These are phyloP conservation scores for Nadsonia commutata DNA, from an alignment of 1,139 yeast species.

Conservation along the genomic window DNA sequence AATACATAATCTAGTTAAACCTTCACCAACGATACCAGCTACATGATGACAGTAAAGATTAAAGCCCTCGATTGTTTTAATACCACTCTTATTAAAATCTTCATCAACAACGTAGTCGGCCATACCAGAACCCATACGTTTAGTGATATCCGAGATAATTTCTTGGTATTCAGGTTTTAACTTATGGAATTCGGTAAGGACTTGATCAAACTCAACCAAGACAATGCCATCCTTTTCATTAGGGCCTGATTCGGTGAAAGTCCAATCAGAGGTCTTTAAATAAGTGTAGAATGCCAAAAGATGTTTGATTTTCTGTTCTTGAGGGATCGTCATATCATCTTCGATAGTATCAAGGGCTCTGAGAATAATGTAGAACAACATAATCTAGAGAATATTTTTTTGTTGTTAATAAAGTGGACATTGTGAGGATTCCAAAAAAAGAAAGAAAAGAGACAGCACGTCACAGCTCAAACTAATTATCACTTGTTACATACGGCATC, in stretches of 20 bases:
- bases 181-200: constrained; percentile 56
- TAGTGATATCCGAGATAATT: constrained; percentile 61
- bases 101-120: constrained; percentile 81
- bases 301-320: constrained; percentile 56
- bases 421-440: too few relatives aligned
- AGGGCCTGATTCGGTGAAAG: constrained; percentile 56
- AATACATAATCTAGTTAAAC: constrained; percentile 64
- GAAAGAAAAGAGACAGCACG: too few relatives aligned
- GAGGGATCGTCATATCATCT: constrained; percentile 83
- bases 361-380: constrained; percentile 70
- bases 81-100: constrained; percentile 60
- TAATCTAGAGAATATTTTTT: constrained; percentile 15
- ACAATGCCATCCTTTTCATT: constrained; percentile 73
- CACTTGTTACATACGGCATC: constrained; percentile 34
- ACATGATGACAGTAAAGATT: constrained; percentile 92
- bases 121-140: constrained; percentile 94
- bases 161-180: constrained; percentile 66
- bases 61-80: constrained; percentile 63
- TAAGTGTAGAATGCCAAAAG: constrained; percentile 39
- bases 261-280: constrained; percentile 55
- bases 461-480: too few relatives aligned
- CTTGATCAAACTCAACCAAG: constrained; percentile 54
- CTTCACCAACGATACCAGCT: constrained; percentile 96
- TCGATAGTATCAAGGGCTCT: constrained; percentile 94
- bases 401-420: background rate